Evolutionary conservation across 192 early-diverging fungal genomes (phyloP), one percentile per base, ranked within the genome.

Genomic region (Haplosporangium gracile): DNA sequence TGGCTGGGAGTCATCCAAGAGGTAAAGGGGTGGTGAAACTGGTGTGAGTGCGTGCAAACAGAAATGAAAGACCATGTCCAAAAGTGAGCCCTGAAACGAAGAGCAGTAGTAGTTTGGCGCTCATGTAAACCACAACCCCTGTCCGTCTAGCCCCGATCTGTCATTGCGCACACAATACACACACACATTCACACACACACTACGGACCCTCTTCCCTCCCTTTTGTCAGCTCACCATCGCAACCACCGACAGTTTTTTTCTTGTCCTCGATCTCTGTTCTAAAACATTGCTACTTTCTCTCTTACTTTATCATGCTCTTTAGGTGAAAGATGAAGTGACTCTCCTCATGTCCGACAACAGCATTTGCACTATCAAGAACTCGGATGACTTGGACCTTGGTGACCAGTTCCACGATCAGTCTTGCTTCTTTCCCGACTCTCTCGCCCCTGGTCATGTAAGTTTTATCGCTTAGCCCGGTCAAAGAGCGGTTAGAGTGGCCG

Each of bases 1-100:
- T 89, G 88, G 88, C 75, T 89, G 15, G 88, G 88, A 40, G 77
- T 88, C 51, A 88, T 88, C 24, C 82, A 88, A 60, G 80, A 88
- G 73, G 87, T 88, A 83, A 51, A 36, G 49, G 16, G 20, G 18
- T 5, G 49, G 49, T 51, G 24, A 70, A 60, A 49, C 32, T 47
- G 29, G 45, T 51, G 29, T 15, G 29, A 65, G 26, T 32, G 26
- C 11, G 29, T 65, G 29, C 60, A 26, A 29, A 65, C 5, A 24
- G 29, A 47, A 20, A 32, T 20, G 24, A 68, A 65, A 65, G 29
- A 15, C 11, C 60, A 65, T 34, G 10, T 15, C 60, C 29, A 10
- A 65, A 65, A 65, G 38, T 34, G 60, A 65, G 60, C 60, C 60
- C 29, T 65, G 60, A 65, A 9, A 65, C 60, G 60, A 65, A 34